Percentiles rank a stretch among this genome's conserved stretches.
These are phyloP conservation scores for Ambrosia hybrid DNA, from an alignment of 140 eudicot genomes.

Conservation along the genomic window DNA sequence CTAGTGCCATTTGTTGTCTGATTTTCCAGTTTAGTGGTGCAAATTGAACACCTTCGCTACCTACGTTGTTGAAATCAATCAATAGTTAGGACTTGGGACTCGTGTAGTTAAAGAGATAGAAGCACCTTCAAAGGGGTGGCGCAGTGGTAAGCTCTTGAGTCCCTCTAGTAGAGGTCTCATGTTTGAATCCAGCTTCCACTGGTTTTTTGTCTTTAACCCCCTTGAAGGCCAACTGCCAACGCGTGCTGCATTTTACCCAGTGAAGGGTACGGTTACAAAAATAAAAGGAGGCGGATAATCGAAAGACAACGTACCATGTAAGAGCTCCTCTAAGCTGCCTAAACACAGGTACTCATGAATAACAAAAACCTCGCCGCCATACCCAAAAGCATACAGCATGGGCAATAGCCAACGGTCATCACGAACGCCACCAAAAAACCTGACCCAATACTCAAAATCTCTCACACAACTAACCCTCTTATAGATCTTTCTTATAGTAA, in stretches of 20 bases:
- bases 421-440: conserved; percentile 40
- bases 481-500: conserved; percentile 33
- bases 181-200: too few species aligned
- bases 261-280: neutral
- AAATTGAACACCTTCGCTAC: conserved; percentile 52
- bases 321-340: conserved; percentile 57
- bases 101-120: neutral
- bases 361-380: conserved; percentile 49
- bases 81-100: conserved; percentile 17
- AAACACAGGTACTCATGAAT: conserved; percentile 45
- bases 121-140: too few species aligned
- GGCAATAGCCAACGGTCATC: conserved; percentile 36
- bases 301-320: conserved; percentile 36
- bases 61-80: conserved; percentile 20
- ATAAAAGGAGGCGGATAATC: neutral
- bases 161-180: too few species aligned
- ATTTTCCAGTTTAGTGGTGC: conserved; percentile 48
- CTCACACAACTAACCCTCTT: conserved; percentile 23
- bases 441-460: conserved; percentile 44
- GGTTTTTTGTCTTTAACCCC: too few species aligned
- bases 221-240: too few species aligned
- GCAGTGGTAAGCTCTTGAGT: too few species aligned
- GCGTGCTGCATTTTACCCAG: too few species aligned
- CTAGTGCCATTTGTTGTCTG: conserved; percentile 41
- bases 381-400: conserved; percentile 43